Evolutionary conservation across 176 grass and related monocot species (phyloP), one percentile per base, ranked within the genome.

Genomic region (Dendrocalamus sinicus): DNA sequence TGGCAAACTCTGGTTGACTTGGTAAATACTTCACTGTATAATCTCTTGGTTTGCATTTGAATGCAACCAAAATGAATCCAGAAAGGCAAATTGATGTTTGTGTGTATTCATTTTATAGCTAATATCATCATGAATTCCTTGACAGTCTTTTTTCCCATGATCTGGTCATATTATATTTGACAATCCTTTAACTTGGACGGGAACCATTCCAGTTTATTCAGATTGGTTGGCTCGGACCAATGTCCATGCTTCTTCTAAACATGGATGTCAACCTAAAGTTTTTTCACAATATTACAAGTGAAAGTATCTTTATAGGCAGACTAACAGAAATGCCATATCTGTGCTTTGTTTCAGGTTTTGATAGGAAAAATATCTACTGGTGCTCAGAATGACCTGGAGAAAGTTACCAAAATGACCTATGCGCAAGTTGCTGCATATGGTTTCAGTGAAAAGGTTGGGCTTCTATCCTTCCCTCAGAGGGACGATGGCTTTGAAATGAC

Each of bases 381-480:
- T 41, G 96, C 96, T 67, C 96, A 99, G 72, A 99, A 99, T 51
- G 96, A 99, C 67, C 78, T 99, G 82, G 96, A 94, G 89, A 99
- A 99, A 74, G 96, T 99, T 13, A 99, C 94, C 17, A 99, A 99
- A 77, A 99, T 99, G 94, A 94, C 96, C 4, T 99, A 99, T 59
- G 93, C 96, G 0, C 96, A 96, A 86, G 96, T 99, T 63, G 96
- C 89, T 3, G 90, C 95, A 4, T 98, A 98, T 57, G 96, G 96
- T 37, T 98, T 98, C 71, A 99, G 94, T 12, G 94, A 99, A 26
- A 99, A 99, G 76, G 96, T 99, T 72, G 94, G 94, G 52, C 94
- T 99, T 54, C 86, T 99, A 39, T 99, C 96, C 57, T 99, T 99
- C 80, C 96, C 96, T 16, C 96, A 95, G 73, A 86, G 86, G 80